Conservation (phyloP, 805 yeast species). For the Candida ovalis region DNA sequence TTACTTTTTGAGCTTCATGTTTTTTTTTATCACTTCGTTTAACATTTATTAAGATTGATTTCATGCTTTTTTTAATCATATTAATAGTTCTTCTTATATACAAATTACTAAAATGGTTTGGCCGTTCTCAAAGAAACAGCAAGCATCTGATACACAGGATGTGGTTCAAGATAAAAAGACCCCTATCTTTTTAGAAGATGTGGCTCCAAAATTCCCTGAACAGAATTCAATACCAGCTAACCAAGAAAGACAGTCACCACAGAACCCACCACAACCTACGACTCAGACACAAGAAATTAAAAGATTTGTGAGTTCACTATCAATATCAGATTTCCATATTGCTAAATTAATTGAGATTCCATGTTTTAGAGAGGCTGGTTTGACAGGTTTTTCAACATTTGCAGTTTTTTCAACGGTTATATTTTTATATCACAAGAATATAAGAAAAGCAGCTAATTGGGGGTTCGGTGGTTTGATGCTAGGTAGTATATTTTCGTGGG, state of each 20-base stretch:
- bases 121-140: slow-evolving; percentile 14
- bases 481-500: slow-evolving; percentile 88
- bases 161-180: background rate
- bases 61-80: too few relatives aligned
- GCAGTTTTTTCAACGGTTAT: slow-evolving; percentile 67
- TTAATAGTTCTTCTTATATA: too few relatives aligned
- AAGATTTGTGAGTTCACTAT: slow-evolving; percentile 30
- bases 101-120: slow-evolving; percentile 14
- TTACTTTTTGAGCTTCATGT: too few relatives aligned
- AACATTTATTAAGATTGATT: too few relatives aligned
- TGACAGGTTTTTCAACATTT: slow-evolving; percentile 70
- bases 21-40: too few relatives aligned
- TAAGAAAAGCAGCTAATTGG: slow-evolving; percentile 72
- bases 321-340: slow-evolving; percentile 48
- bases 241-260: slow-evolving; percentile 15
- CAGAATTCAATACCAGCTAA: slow-evolving; percentile 3
- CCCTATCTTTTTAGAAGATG: slow-evolving; percentile 43
- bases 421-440: slow-evolving; percentile 60
- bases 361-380: slow-evolving; percentile 75
- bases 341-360: slow-evolving; percentile 57
- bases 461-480: slow-evolving; percentile 72
- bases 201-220: slow-evolving; percentile 45
- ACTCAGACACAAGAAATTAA: slow-evolving; percentile 22
- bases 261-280: slow-evolving; percentile 1
- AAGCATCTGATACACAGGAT: slow-evolving; percentile 1